These are phyloP conservation scores for Saururus chinensis DNA, from an alignment of 164 flowering plant species.

Conservation along the genomic window DNA sequence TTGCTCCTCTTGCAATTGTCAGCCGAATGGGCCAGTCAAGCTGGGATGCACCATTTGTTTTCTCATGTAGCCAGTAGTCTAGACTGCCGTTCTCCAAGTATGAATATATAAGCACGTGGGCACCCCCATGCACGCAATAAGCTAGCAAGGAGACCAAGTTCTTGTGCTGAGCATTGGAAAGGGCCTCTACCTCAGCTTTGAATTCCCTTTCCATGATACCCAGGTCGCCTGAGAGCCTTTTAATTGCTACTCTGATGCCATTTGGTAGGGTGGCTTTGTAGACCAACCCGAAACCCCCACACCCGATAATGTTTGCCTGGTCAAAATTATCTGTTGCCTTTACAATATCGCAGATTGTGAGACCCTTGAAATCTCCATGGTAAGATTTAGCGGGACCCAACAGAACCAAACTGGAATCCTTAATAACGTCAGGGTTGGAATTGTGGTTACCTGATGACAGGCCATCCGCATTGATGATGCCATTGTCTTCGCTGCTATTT, in stretches of 20 bases:
- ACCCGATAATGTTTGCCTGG: slow-evolving; percentile 11
- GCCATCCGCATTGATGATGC: neutral
- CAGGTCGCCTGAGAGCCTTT: slow-evolving; percentile 7
- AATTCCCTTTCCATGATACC: slow-evolving; percentile 11
- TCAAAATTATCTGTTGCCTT: slow-evolving; percentile 10
- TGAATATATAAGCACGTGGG: slow-evolving; percentile 5
- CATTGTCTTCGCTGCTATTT: neutral
- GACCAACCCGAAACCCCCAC: slow-evolving; percentile 11
- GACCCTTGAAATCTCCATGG: slow-evolving; percentile 2
- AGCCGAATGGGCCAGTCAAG: slow-evolving; percentile 26
- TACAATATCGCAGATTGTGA: slow-evolving; percentile 6
- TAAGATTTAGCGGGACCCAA: slow-evolving; percentile 2
- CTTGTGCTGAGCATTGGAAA: slow-evolving; percentile 8
- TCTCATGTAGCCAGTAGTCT: slow-evolving; percentile 12
- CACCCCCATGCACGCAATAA: slow-evolving; percentile 6
- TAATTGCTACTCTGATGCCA: slow-evolving; percentile 6
- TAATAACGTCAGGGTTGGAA: neutral
- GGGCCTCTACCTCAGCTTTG: slow-evolving; percentile 12
- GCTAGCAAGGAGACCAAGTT: slow-evolving; percentile 9
- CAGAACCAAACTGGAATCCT: slow-evolving; percentile 6
- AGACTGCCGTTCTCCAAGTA: slow-evolving; percentile 12
- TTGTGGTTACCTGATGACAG: neutral
- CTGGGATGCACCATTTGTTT: slow-evolving; percentile 1
- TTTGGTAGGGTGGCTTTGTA: slow-evolving; percentile 8
- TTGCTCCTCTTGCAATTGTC: slow-evolving; percentile 40